Percentiles rank a stretch among this genome's conserved stretches.
Conservation (phyloP, 2,329 filamentous ascomycete genomes). For the Sporothrix pallida region DNA sequence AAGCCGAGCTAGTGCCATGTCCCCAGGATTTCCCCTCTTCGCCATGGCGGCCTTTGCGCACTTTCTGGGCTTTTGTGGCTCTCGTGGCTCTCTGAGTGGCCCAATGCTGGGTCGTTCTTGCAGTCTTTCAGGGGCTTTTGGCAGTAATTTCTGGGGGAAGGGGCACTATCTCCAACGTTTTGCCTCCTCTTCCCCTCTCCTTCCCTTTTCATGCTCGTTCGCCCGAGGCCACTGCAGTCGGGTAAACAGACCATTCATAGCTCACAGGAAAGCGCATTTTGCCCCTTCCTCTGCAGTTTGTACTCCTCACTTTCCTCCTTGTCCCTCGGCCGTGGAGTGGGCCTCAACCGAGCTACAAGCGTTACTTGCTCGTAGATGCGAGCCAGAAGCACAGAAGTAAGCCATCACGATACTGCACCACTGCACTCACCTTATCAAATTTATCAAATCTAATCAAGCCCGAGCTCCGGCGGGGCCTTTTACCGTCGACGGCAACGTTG, state of each 20-base stretch:
- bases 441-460: no score
- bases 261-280: background rate
- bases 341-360: no score
- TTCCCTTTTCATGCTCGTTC: slow-evolving; percentile 14
- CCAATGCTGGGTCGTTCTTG: background rate
- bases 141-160: background rate
- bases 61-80: background rate
- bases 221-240: background rate
- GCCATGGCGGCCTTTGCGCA: background rate
- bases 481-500: no score
- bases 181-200: slow-evolving; percentile 18
- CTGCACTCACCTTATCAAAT: no score
- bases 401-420: no score
- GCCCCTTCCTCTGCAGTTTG: background rate
- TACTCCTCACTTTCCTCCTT: no score
- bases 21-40: slow-evolving; percentile 25
- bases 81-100: background rate
- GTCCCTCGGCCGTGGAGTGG: no score
- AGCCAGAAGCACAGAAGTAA: no score
- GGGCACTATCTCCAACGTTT: slow-evolving; percentile 6
- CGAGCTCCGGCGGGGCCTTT: no score
- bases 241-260: background rate
- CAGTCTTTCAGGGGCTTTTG: background rate
- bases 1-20: slow-evolving; percentile 26
- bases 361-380: no score